These are phyloP conservation scores for Novymonas esmeraldas DNA, from an alignment of 208 protist species.

Conservation along the genomic window DNA sequence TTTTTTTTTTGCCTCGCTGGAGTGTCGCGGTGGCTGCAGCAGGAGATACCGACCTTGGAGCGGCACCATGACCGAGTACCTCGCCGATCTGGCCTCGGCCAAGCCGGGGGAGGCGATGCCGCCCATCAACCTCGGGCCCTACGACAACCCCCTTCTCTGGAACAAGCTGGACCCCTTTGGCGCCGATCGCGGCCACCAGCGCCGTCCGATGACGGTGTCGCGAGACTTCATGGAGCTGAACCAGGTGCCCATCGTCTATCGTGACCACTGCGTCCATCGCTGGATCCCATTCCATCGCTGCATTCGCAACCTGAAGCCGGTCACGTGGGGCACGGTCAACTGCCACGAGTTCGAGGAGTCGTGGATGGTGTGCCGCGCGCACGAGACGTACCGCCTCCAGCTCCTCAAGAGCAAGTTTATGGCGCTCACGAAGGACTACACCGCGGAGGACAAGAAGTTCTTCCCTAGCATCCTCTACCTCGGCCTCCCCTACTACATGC, in stretches of 20 bases:
- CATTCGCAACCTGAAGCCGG: slow-evolving; percentile 84
- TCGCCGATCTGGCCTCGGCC: slow-evolving; percentile 66
- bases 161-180: slow-evolving; percentile 92
- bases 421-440: slow-evolving; percentile 92
- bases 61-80: slow-evolving; percentile 80
- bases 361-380: slow-evolving; percentile 88
- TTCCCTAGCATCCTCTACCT: slow-evolving; percentile 88
- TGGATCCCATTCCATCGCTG: slow-evolving; percentile 86
- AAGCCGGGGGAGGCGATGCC: slow-evolving; percentile 65
- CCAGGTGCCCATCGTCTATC: slow-evolving; percentile 84
- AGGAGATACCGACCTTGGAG: too few relatives aligned
- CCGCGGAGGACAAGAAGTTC: slow-evolving; percentile 89
- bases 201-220: slow-evolving; percentile 87
- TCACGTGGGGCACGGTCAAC: slow-evolving; percentile 86
- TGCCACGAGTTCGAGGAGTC: slow-evolving; percentile 91
- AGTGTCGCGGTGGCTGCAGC: too few relatives aligned
- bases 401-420: slow-evolving; percentile 92
- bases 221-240: slow-evolving; percentile 91
- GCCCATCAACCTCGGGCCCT: slow-evolving; percentile 88
- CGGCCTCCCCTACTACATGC: slow-evolving; percentile 80
- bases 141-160: slow-evolving; percentile 92
- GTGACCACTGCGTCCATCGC: slow-evolving; percentile 91
- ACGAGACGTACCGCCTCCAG: slow-evolving; percentile 89
- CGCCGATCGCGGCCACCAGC: slow-evolving; percentile 90
- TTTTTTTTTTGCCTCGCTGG: too few relatives aligned